Evolutionary conservation across 345 rosid species (phyloP), one percentile per base, ranked within the genome.

Genomic region (Lumnitzera littorea): DNA sequence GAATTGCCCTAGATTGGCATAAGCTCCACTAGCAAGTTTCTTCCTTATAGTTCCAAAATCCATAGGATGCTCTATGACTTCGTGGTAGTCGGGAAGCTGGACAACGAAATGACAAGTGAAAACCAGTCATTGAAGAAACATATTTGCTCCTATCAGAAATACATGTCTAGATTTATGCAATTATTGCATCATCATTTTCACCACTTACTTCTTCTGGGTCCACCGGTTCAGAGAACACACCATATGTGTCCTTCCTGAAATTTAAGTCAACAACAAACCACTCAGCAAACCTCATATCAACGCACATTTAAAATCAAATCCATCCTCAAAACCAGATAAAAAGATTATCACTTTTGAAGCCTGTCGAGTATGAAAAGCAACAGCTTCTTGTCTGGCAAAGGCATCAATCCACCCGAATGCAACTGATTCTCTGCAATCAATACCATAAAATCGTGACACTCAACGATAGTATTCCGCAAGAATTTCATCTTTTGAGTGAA

Each of bases 21-120:
- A 91, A 46, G 67, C 86, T 57, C 84, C 86, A 15, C 58, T 58
- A 48, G 63, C 76, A 60, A 91, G 76, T 71, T 87, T 91, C 69
- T 75, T 82, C 78, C 87, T 76, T 53, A 82, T 61, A 16, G 95
- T 89, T 46, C 77, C 73, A 50, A 89, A 91, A 78, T 91, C 98
- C 98, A 91, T 89, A 0, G 96, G 95, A 75, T 87, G 79, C 68
- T 80, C 75, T 55, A 91, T 76, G 67, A 83, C 67, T 50, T 91
- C 96, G 66, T 69, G 80, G 65, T 91, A 91, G 68, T 91, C 96
- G 29, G 98, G 98, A 52, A 91, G 92, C 98, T 91, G 87, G 55
- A 71, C 53, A 63, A 65, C 27, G 36, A 51, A 48, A 53, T 20
- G 11, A 41, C 53, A 56, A 43, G 12, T 49, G 3, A 13, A 56